These are phyloP conservation scores for Dissophora ornata DNA, from an alignment of 192 early-diverging fungal species.

Conservation along the genomic window DNA sequence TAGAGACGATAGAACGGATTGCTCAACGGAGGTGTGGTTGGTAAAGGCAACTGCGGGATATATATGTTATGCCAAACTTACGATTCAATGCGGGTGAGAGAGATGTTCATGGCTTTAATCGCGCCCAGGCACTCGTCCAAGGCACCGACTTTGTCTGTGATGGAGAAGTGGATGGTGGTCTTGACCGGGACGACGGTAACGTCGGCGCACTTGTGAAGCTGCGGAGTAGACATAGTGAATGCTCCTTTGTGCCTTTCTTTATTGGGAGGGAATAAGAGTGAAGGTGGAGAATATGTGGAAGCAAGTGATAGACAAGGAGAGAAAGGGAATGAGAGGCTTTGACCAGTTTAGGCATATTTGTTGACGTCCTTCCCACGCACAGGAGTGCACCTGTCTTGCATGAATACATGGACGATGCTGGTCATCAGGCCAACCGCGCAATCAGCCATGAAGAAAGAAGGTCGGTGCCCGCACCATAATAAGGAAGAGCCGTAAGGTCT, in stretches of 20 bases:
- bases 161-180: constrained; percentile 79
- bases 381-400: neutral
- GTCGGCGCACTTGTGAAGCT: constrained; percentile 49
- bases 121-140: constrained; percentile 83
- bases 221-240: constrained; percentile 1
- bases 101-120: constrained; percentile 78
- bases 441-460: no score
- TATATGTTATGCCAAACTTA: constrained; percentile 28
- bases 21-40: no score
- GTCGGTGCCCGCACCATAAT: no score
- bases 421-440: neutral
- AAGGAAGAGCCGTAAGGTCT: no score
- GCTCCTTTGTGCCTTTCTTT: no score
- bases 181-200: constrained; percentile 25
- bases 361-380: no score
- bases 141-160: constrained; percentile 84
- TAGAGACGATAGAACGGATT: neutral
- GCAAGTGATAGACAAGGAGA: neutral
- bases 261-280: neutral
- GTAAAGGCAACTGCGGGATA: no score
- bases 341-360: no score
- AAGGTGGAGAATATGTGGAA: neutral
- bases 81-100: constrained; percentile 94
- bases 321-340: neutral
- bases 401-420: neutral